These are phyloP conservation scores for Candida caryicola DNA, from an alignment of 805 yeast species.

Conservation along the genomic window DNA sequence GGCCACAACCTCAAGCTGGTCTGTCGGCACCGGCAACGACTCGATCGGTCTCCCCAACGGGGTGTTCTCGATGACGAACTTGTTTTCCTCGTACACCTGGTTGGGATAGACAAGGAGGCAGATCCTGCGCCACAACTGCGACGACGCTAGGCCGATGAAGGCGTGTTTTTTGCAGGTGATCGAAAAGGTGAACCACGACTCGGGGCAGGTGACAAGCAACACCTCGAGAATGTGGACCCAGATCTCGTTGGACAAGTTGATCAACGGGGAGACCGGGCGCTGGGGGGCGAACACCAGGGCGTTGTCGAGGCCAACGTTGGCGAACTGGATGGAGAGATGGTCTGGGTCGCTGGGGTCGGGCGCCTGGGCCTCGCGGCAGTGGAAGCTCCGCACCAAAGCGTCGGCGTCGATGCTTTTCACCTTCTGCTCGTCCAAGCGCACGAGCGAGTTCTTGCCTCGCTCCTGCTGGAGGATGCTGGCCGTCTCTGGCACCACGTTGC, in stretches of 20 bases:
- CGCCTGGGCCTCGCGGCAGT: constrained; percentile 26
- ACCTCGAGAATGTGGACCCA: constrained; percentile 49
- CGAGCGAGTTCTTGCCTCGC: constrained; percentile 28
- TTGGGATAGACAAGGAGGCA: constrained; percentile 50
- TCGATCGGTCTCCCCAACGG: constrained; percentile 35
- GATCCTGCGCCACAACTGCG: constrained; percentile 49
- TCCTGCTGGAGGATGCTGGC: constrained; percentile 21
- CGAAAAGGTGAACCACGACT: constrained; percentile 63
- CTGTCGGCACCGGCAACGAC: constrained; percentile 30
- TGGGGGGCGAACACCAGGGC: constrained; percentile 14
- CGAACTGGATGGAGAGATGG: constrained; percentile 24
- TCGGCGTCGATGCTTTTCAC: constrained; percentile 43
- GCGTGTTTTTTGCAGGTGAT: constrained; percentile 58
- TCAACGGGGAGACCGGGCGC: constrained; percentile 35
- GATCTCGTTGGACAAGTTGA: constrained; percentile 53
- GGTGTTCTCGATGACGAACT: constrained; percentile 36
- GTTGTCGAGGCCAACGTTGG: constrained; percentile 22
- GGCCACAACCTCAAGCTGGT: constrained; percentile 28
- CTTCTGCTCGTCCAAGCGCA: constrained; percentile 32
- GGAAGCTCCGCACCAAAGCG: constrained; percentile 36
- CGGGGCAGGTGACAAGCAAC: constrained; percentile 49
- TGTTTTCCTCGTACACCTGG: constrained; percentile 51
- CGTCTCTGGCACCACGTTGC: constrained; percentile 46
- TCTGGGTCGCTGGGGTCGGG: constrained; percentile 21
- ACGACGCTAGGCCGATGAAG: constrained; percentile 52